These are phyloP conservation scores for Metarhizium sp. DNA, from an alignment of 2,329 filamentous ascomycete genomes.

Conservation along the genomic window DNA sequence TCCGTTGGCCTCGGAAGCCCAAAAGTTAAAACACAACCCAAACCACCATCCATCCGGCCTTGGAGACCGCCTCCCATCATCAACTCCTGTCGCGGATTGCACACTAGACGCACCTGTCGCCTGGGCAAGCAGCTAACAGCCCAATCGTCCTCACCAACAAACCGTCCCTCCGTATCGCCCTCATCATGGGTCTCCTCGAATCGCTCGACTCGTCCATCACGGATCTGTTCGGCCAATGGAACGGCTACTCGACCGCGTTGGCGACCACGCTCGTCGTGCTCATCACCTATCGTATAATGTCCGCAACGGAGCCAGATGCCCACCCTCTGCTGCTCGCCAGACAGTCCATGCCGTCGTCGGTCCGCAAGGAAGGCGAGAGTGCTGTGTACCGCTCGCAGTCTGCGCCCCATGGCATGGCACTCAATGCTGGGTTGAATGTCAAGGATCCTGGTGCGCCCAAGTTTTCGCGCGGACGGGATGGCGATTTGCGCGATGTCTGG, in stretches of 20 bases:
- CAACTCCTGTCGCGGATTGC: too few species aligned
- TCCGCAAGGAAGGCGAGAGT: conserved; percentile 77
- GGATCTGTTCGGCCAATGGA: conserved; percentile 69
- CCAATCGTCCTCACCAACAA: too few species aligned
- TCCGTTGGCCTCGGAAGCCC: not conserved
- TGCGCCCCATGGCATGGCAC: conserved; percentile 74
- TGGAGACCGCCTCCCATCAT: too few species aligned
- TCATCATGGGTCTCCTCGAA: conserved; percentile 36
- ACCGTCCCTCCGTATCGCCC: too few species aligned
- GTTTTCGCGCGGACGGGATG: conserved; percentile 75
- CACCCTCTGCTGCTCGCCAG: conserved; percentile 86
- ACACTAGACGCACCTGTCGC: too few species aligned
- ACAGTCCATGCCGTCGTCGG: conserved; percentile 68
- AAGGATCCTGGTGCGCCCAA: conserved; percentile 71
- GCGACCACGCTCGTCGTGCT: conserved; percentile 56
- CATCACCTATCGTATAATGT: conserved; percentile 61
- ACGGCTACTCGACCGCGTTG: conserved; percentile 64
- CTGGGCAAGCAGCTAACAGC: too few species aligned
- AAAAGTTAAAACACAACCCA: not conserved
- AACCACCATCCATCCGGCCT: not conserved
- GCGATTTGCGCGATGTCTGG: conserved; percentile 90
- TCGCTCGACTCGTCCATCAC: conserved; percentile 64
- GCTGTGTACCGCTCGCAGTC: conserved; percentile 78
- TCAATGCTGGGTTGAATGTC: conserved; percentile 70
- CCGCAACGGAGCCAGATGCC: conserved; percentile 72